Percentiles rank a stretch among this genome's conserved stretches.
phyloP scores from a whole-genome alignment of 2,329 filamentous ascomycete species.

The Phaeoacremonium minimum region DNA sequence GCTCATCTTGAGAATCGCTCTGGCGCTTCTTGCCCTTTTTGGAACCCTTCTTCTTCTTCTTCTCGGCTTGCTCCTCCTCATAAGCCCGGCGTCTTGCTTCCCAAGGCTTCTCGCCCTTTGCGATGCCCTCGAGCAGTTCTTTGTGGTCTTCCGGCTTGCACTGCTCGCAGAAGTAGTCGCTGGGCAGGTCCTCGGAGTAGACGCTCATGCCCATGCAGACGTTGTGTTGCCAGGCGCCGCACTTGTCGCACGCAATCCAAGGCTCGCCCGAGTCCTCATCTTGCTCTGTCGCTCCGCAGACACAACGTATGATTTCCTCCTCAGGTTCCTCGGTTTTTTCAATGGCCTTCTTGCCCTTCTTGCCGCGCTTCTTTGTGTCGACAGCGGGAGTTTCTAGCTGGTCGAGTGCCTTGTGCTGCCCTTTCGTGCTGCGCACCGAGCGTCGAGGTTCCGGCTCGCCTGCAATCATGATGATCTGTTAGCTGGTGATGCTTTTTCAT shows the following conservation, averaged over 20 bases:
- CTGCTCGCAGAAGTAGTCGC: conserved; percentile 87
- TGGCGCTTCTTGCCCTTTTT: conserved; percentile 62
- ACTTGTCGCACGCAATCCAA: conserved; percentile 95
- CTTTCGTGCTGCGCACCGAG: conserved; percentile 93
- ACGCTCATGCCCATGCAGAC: conserved; percentile 85
- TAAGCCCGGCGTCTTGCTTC: conserved; percentile 61
- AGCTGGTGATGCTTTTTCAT: conserved; percentile 12
- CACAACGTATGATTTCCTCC: conserved; percentile 82
- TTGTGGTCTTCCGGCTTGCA: conserved; percentile 83
- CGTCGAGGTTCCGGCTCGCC: conserved; percentile 75
- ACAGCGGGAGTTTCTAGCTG: conserved; percentile 60
- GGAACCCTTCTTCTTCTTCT: conserved; percentile 52
- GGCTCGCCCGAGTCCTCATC: conserved; percentile 82
- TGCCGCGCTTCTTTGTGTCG: conserved; percentile 47
- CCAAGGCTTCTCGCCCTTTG: conserved; percentile 82
- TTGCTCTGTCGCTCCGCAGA: conserved; percentile 83
- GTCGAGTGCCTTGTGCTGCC: conserved; percentile 89
- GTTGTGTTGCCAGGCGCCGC: conserved; percentile 95
- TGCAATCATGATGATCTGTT: neutral
- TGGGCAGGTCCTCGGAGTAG: conserved; percentile 72
- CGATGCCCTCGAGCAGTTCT: conserved; percentile 73
- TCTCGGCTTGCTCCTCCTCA: conserved; percentile 57
- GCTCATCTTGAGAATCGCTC: conserved; percentile 56
- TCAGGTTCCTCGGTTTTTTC: conserved; percentile 49
- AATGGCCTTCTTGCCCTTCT: conserved; percentile 51